These are phyloP conservation scores for Fusarium pseudoanthophilum DNA, from an alignment of 2,329 filamentous ascomycete species.

Conservation along the genomic window DNA sequence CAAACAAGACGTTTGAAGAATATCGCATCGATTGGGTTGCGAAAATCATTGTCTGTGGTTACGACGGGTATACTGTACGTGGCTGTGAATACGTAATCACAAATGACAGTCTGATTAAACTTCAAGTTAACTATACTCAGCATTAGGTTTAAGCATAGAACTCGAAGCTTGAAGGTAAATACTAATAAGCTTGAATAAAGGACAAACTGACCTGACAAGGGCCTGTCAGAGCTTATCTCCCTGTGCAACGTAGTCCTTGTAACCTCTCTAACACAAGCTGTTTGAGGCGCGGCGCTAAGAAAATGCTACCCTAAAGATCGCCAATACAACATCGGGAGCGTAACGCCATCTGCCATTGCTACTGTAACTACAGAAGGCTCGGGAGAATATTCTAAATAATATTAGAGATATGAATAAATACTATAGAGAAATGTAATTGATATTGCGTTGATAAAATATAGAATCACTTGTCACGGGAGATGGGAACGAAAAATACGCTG, in stretches of 20 bases:
- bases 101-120: neutral
- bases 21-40: neutral
- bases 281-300: conserved; percentile 11
- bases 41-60: neutral
- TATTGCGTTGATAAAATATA: neutral
- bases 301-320: conserved; percentile 16
- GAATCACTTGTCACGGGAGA: no score
- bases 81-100: neutral
- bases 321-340: neutral
- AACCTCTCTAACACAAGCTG: conserved; percentile 7
- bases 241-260: neutral
- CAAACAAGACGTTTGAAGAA: neutral
- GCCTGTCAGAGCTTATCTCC: conserved; percentile 9
- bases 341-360: neutral
- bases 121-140: neutral
- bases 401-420: neutral
- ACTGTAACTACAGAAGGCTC: neutral
- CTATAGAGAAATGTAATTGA: neutral
- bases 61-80: neutral
- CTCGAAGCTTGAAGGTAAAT: neutral
- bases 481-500: neutral
- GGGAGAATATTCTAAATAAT: neutral
- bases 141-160: conserved; percentile 16
- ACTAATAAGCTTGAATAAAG: conserved; percentile 17
- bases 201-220: neutral